phyloP scores from a whole-genome alignment of 345 rosid genomes.

The Clarkia xantiana region DNA sequence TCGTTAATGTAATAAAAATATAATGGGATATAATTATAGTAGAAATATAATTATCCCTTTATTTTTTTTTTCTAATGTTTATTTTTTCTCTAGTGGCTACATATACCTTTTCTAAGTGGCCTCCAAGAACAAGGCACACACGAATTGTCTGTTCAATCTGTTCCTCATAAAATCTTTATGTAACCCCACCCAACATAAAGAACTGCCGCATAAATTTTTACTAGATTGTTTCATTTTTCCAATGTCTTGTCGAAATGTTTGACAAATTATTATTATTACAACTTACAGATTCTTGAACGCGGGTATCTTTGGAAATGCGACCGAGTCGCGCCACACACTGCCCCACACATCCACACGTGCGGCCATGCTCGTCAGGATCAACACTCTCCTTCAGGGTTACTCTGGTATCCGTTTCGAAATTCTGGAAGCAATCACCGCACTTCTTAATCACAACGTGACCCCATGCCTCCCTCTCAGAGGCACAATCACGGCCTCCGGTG shows the following conservation, averaged over 20 bases:
- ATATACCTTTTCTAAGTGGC: too few relatives aligned
- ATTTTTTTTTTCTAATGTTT: too few relatives aligned
- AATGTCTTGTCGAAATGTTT: neutral
- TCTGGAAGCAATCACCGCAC: constrained; percentile 17
- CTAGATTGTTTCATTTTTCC: too few relatives aligned
- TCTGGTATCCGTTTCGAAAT: constrained; percentile 22
- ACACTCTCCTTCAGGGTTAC: constrained; percentile 25
- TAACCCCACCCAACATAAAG: too few relatives aligned
- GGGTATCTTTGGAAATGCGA: constrained; percentile 17
- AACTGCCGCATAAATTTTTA: too few relatives aligned
- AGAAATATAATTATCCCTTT: too few relatives aligned
- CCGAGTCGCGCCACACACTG: constrained; percentile 18
- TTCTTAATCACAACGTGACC: constrained; percentile 19
- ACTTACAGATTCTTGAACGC: constrained; percentile 19
- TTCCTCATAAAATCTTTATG: too few relatives aligned
- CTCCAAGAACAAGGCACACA: too few relatives aligned
- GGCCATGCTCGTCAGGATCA: constrained; percentile 22
- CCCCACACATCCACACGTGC: constrained; percentile 17
- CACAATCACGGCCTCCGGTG: constrained; percentile 21
- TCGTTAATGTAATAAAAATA: too few relatives aligned
- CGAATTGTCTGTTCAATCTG: too few relatives aligned
- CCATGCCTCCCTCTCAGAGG: constrained; percentile 22
- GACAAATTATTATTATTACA: neutral
- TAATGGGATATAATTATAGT: too few relatives aligned
- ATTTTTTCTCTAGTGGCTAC: too few relatives aligned